phyloP scores from a whole-genome alignment of 2,329 filamentous ascomycete species.

The Botrytis fabae region DNA sequence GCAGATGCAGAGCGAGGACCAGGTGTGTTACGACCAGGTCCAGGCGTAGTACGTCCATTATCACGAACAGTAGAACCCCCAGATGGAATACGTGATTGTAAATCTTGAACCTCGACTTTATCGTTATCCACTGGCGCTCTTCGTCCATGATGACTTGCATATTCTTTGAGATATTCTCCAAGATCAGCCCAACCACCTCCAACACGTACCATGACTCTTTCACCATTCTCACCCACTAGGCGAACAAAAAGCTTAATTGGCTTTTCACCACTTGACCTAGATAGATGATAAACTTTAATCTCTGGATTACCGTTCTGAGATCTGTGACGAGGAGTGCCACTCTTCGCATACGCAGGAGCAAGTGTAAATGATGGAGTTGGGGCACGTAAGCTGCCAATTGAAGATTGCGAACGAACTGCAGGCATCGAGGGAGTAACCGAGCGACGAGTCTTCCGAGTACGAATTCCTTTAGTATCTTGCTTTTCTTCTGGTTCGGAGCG shows the following conservation, averaged over 20 bases:
- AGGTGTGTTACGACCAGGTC: slow-evolving; percentile 47
- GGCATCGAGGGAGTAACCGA: slow-evolving; percentile 36
- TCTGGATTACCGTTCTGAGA: slow-evolving; percentile 61
- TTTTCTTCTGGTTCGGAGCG: slow-evolving; percentile 51
- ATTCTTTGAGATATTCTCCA: slow-evolving; percentile 91
- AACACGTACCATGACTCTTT: slow-evolving; percentile 96
- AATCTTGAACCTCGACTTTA: slow-evolving; percentile 60
- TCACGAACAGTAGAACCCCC: slow-evolving; percentile 28
- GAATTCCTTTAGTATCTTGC: slow-evolving; percentile 37
- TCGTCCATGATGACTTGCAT: slow-evolving; percentile 88
- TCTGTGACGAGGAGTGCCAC: slow-evolving; percentile 46
- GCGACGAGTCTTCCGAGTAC: slow-evolving; percentile 42
- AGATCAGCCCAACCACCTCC: slow-evolving; percentile 98
- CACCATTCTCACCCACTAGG: slow-evolving; percentile 82
- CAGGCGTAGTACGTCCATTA: slow-evolving; percentile 22
- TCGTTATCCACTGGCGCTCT: slow-evolving; percentile 53
- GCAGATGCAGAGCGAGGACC: slow-evolving; percentile 34
- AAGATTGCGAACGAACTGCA: slow-evolving; percentile 30
- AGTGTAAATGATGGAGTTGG: slow-evolving; percentile 68
- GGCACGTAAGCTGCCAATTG: slow-evolving; percentile 44
- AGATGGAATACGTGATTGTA: slow-evolving; percentile 44
- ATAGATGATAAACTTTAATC: slow-evolving; percentile 90
- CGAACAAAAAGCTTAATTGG: slow-evolving; percentile 95
- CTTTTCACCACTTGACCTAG: slow-evolving; percentile 76
- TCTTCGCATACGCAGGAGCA: slow-evolving; percentile 57